Percentiles rank a stretch among this genome's conserved stretches.
Evolutionary conservation across 371 early-diverging fungal genomes (phyloP).

Genomic region (Mucor velutinosus): DNA sequence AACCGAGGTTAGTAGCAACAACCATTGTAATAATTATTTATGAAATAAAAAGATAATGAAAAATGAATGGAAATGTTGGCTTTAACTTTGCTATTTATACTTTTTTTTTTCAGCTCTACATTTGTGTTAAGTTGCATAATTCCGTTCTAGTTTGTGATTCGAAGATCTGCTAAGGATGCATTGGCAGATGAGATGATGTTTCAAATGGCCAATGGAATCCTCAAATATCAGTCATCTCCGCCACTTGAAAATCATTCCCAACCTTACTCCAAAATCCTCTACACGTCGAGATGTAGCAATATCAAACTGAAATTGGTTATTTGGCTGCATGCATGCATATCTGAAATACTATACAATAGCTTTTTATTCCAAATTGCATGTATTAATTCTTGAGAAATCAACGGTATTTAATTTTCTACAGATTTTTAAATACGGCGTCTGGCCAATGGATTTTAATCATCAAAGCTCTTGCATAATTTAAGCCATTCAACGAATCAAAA

Average conservation of each 20-base stretch:
- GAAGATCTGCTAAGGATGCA: slow-evolving; percentile 11
- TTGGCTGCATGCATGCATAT: not conserved
- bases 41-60: slow-evolving; percentile 1
- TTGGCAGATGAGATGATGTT: slow-evolving; percentile 15
- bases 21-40: slow-evolving; percentile 52
- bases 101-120: not conserved
- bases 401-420: not conserved
- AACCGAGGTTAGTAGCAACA: slow-evolving; percentile 75
- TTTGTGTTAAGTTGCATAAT: not conserved
- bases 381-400: not conserved
- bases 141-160: not conserved
- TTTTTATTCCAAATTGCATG: not conserved
- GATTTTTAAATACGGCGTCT: not conserved
- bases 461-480: slow-evolving; percentile 6
- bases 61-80: not conserved
- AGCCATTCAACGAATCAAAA: slow-evolving; percentile 1
- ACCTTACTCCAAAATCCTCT: not conserved
- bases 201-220: slow-evolving; percentile 8
- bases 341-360: too few relatives aligned
- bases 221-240: slow-evolving; percentile 2
- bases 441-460: slow-evolving; percentile 12
- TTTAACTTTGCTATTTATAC: not conserved
- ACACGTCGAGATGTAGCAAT: not conserved
- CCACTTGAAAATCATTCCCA: not conserved
- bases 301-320: not conserved